Base-by-base conservation (phyloP, 2,329 filamentous ascomycete genomes). In the Cladosporium sphaerospermum region DNA sequence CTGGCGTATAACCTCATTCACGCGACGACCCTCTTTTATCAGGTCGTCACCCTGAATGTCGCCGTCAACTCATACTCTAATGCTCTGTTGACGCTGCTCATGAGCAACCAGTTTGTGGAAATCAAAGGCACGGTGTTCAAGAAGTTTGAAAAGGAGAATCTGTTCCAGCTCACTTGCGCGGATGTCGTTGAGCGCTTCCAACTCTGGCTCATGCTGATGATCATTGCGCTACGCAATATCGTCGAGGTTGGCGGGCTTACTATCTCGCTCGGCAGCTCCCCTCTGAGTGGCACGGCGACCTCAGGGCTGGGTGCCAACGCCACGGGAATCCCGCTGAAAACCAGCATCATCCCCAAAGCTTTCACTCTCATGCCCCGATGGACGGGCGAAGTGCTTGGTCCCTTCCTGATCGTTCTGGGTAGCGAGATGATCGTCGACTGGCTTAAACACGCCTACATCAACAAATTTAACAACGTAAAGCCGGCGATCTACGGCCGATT, bases 101-200 rank as follows among this genome's bases (percentile, higher is more conserved):
- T 99, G 67, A 96, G 91, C 6, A 99, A 97, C 66, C 95, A 99
- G 66, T 99, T 99, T 64, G 93, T 99, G 41, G 93, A 99, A 73
- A 96, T 99, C 76, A 99, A 99, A 67, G 89, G 89, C 56, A 95
- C 91, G 0, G 95, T 99, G 1, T 99, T 99, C 77, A 97, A 99
- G 74, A 93, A 92, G 56, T 95, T 97, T 58, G 93, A 99, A 64
- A 97, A 96, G 69, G 93, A 99, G 66, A 97, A 96, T 60, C 75
- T 96, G 0, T 99, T 99, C 67, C 93, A 99, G 68, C 78, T 99
- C 11, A 95, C 92, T 0, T 99, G 93, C 60, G 92, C 93, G 3
- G 93, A 99, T 67, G 86, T 99, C 33, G 93, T 99, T 1, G 93
- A 99, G 71, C 83, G 93, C 1, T 99, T 99, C 64, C 93, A 99